Percentiles rank a stretch among this genome's conserved stretches.
These are phyloP conservation scores for Colletotrichum aenigma DNA, from an alignment of 2,329 filamentous ascomycete species.

Conservation along the genomic window DNA sequence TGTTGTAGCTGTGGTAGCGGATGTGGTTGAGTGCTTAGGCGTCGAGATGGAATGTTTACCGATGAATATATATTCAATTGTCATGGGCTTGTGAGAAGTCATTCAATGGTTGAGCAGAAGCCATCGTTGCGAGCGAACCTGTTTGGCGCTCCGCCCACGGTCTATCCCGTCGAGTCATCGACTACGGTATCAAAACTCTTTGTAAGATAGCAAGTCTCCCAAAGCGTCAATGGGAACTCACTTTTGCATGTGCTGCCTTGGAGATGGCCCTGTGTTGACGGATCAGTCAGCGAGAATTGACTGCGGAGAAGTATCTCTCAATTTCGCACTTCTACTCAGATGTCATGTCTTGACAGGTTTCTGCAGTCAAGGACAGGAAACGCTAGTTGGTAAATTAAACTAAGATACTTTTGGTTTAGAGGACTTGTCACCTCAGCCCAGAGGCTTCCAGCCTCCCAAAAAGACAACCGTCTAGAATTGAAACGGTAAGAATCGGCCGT, in stretches of 20 bases:
- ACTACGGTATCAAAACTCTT: background rate
- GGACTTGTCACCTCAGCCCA: background rate
- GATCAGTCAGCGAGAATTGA: background rate
- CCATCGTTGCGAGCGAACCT: background rate
- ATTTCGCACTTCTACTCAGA: background rate
- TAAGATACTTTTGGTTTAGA: background rate
- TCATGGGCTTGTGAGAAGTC: too few relatives aligned
- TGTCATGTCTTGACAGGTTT: background rate
- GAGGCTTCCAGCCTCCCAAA: background rate
- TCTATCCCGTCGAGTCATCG: background rate
- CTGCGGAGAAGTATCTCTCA: background rate
- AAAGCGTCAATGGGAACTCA: background rate
- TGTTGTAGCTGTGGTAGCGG: background rate
- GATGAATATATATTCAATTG: background rate
- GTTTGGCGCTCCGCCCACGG: background rate
- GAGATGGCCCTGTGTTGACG: background rate
- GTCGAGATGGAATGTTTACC: background rate
- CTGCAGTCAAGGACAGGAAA: background rate
- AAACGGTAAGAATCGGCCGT: background rate
- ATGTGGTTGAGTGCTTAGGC: background rate
- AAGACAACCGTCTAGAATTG: background rate
- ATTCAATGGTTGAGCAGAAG: background rate
- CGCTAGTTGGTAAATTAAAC: background rate
- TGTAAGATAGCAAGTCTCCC: rapidly evolving
- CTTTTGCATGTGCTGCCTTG: background rate